Conservation (phyloP, 805 yeast species). For the Wickerhamomyces hampshirensis region DNA sequence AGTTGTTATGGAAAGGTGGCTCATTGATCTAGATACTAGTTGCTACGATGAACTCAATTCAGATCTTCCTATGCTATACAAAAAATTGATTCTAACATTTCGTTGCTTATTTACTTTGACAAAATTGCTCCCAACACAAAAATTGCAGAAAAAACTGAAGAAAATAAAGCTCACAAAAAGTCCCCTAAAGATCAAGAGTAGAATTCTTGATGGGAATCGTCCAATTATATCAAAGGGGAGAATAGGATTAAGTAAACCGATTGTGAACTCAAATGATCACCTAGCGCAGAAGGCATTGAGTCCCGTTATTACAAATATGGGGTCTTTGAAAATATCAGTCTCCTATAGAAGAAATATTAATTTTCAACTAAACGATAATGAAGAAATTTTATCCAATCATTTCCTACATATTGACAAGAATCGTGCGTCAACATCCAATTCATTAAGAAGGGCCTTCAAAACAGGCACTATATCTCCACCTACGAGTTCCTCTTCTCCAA, state of each 20-base stretch:
- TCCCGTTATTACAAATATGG: constrained; percentile 72
- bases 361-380: constrained; percentile 64
- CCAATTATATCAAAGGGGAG: constrained; percentile 80
- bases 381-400: constrained; percentile 55
- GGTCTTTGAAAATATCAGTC: constrained; percentile 68
- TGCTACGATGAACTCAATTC: constrained; percentile 32
- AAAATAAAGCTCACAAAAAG: constrained; percentile 32
- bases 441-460: constrained; percentile 26
- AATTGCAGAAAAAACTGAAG: constrained; percentile 43
- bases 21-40: constrained; percentile 67
- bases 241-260: constrained; percentile 72
- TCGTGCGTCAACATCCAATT: constrained; percentile 11
- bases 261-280: constrained; percentile 43
- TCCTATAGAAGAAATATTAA: constrained; percentile 71
- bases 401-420: constrained; percentile 43
- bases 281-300: constrained; percentile 57
- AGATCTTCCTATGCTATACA: constrained; percentile 67
- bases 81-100: constrained; percentile 67
- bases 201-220: constrained; percentile 70
- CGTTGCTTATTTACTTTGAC: constrained; percentile 66
- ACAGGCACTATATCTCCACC: constrained; percentile 31
- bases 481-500: constrained; percentile 22
- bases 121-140: constrained; percentile 68
- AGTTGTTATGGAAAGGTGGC: constrained; percentile 93
- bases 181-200: constrained; percentile 48